These are phyloP conservation scores for Candida sp. DNA, from an alignment of 1,139 yeast species.

Conservation along the genomic window DNA sequence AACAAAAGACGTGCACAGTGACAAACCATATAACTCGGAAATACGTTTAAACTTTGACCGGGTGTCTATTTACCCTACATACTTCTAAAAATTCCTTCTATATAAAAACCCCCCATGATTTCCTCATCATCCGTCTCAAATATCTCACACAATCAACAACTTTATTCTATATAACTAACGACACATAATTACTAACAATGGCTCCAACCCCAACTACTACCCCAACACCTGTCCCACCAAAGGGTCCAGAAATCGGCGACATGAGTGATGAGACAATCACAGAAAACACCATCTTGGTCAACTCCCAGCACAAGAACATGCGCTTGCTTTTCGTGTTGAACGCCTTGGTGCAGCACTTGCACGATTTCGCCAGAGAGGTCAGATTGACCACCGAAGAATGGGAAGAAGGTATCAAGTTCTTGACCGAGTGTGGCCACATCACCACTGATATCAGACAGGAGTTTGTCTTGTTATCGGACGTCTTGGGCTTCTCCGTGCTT, in stretches of 20 bases:
- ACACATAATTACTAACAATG: neutral
- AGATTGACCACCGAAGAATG: conserved; percentile 36
- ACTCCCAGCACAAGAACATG: conserved; percentile 25
- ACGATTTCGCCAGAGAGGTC: conserved; percentile 36
- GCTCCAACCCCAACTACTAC: conserved; percentile 4
- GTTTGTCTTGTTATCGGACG: conserved; percentile 32
- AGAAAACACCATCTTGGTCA: conserved; percentile 26
- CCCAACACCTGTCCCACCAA: neutral
- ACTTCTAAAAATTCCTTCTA: neutral
- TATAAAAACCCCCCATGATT: neutral
- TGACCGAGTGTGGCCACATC: conserved; percentile 32
- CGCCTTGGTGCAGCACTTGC: conserved; percentile 29
- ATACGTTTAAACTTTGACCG: neutral
- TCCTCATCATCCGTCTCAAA: neutral
- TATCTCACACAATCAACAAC: neutral
- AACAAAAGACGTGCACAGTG: neutral
- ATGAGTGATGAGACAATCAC: conserved; percentile 35
- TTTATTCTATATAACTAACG: neutral
- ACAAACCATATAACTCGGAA: neutral
- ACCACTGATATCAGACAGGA: conserved; percentile 34
- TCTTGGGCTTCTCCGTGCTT: conserved; percentile 32
- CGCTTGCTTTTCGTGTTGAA: conserved; percentile 28
- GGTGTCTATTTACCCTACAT: neutral
- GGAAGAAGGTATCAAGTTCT: conserved; percentile 28
- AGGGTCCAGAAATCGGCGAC: conserved; percentile 15